Evolutionary conservation across 1,284 basidiomycete genomes (phyloP), one percentile per base, ranked within the genome.

Genomic region (Caloboletus firmus): DNA sequence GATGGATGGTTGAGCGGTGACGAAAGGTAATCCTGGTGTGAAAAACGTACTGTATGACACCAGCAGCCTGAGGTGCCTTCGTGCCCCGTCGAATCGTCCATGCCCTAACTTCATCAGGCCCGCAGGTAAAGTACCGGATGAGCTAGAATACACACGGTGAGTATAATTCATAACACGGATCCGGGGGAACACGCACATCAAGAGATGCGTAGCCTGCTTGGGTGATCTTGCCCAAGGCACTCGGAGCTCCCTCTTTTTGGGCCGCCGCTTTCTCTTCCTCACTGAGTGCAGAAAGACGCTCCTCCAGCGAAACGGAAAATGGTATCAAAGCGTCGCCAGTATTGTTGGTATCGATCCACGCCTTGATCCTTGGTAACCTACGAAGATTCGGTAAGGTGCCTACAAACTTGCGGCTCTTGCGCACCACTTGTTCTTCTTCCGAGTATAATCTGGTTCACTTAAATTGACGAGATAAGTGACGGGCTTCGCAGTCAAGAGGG

Each of bases 371-470:
- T 24, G 95, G 82, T 28, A 99, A 77, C 89, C 88, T 90, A 57
- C 22, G 30, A 32, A 30, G 17, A 6, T 26, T 58, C 15, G n/a
- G 52, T 53, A 32, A 59, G 28, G 15, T 42, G 15, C 7, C 2
- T 13, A 39, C 13, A 34, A 43, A 20, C 32, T 6, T 8, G 40
- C 22, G 35, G 12, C 24, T 26, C 37, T n/a, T 62, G 39, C 72
- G 24, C 54, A 87, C 95, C 96, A 99, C 80, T 98, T 99, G 81
- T 98, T 99, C 87, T 98, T 99, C 78, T 97, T 98, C 58, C 97
- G 87, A 55, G 93, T 78, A 69, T 93, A 99, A 74, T 99, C 97
- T 62, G 84, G 85, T 74, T 99, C 96, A 58, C 92, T 95, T 50
- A 99, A 78, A 76, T 99, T 99, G 74, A 99, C 94, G 45, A 99